Evolutionary conservation across 345 rosid species (phyloP).

Genomic region (Jatropha curcas): DNA sequence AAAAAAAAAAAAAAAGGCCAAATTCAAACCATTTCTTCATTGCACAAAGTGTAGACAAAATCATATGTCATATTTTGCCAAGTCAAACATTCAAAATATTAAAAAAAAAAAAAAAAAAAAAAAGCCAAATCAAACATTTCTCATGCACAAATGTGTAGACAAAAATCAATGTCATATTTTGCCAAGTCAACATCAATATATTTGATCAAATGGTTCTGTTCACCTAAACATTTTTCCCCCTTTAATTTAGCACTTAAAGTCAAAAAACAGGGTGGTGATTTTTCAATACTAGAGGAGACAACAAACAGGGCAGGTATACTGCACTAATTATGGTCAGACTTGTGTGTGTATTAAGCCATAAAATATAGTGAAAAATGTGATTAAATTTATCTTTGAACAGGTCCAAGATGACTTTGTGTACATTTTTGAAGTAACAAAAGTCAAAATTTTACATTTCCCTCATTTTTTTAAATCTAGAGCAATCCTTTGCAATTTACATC

Average conservation of each 20-base stretch:
- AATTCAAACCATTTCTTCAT: too few relatives aligned
- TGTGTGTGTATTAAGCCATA: not conserved
- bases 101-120: too few relatives aligned
- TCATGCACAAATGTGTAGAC: too few relatives aligned
- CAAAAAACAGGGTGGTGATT: slow-evolving; percentile 2
- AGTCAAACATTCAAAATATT: too few relatives aligned
- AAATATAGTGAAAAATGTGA: not conserved
- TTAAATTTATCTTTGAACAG: not conserved
- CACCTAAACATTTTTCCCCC: not conserved
- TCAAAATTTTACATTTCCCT: slow-evolving; percentile 1
- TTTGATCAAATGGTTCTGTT: not conserved
- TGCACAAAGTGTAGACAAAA: too few relatives aligned
- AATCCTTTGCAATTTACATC: not conserved
- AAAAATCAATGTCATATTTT: not conserved
- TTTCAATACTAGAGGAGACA: not conserved
- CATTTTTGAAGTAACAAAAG: not conserved
- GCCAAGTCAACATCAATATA: not conserved
- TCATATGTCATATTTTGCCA: too few relatives aligned
- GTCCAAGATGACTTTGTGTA: slow-evolving; percentile 10
- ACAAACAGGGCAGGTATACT: not conserved
- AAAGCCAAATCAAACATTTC: too few relatives aligned
- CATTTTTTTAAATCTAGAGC: too few relatives aligned
- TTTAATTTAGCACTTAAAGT: not conserved
- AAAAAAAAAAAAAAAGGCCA: too few relatives aligned
- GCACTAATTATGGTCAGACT: not conserved